A percentile compares a stretch with the other conserved stretches of the same genome.
These are phyloP conservation scores for Dysphania ambrosioides DNA, from an alignment of 148 eudicot species.

Conservation along the genomic window DNA sequence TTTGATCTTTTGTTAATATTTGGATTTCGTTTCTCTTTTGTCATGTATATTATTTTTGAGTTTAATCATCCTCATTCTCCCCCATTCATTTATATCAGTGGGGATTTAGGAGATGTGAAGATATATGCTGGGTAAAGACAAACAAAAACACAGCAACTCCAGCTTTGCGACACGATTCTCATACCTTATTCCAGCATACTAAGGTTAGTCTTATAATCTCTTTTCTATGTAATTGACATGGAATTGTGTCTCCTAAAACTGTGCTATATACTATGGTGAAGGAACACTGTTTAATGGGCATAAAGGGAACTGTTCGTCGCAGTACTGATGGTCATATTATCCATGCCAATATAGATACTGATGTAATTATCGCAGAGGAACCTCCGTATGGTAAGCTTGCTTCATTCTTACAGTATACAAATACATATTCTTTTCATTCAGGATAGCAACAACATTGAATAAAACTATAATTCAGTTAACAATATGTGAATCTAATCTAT, in stretches of 20 bases:
- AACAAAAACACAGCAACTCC: conserved; percentile 81
- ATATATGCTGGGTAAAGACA: conserved; percentile 98
- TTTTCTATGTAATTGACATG: neutral
- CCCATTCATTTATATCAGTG: conserved; percentile 43
- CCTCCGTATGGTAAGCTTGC: conserved; percentile 84
- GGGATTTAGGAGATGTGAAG: conserved; percentile 98
- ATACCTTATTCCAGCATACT: conserved; percentile 88
- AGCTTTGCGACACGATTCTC: conserved; percentile 90
- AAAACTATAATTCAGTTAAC: too few relatives aligned
- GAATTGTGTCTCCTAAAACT: conserved; percentile 15
- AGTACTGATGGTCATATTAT: conserved; percentile 98
- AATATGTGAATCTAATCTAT: too few relatives aligned
- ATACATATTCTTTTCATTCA: neutral
- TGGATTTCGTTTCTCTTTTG: too few relatives aligned
- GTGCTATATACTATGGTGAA: conserved; percentile 33
- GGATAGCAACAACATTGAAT: too few relatives aligned
- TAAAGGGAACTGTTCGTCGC: conserved; percentile 97
- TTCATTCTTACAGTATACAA: neutral
- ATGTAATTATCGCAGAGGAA: conserved; percentile 94
- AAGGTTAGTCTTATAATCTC: conserved; percentile 53
- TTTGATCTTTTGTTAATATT: neutral
- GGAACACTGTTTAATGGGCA: conserved; percentile 99
- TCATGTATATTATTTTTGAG: too few relatives aligned
- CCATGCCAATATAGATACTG: conserved; percentile 97
- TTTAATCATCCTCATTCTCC: neutral